Percentiles rank a stretch among this genome's conserved stretches.
Conservation (phyloP, 176 grass and related monocot species). For the Hyparrhenia diplandra region DNA sequence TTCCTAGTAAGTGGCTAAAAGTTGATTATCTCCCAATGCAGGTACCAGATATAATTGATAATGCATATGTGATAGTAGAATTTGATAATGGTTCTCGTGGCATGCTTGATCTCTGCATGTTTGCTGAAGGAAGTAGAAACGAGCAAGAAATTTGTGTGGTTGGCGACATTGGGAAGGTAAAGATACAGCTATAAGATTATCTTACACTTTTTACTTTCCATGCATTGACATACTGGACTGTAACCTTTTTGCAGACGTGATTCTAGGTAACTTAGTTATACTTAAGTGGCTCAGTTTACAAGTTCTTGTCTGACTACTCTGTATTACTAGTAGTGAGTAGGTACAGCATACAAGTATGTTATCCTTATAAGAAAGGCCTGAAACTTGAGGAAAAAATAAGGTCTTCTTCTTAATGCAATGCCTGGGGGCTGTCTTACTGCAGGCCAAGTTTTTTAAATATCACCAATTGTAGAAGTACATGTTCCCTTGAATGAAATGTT, state of each 20-base stretch:
- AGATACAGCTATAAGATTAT: background rate
- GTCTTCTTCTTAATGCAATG: too few species aligned
- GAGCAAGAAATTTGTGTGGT: slow-evolving; percentile 95
- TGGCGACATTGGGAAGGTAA: slow-evolving; percentile 85
- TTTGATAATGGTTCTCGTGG: slow-evolving; percentile 89
- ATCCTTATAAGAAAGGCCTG: too few species aligned
- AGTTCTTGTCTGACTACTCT: too few species aligned
- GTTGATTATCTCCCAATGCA: slow-evolving; percentile 17
- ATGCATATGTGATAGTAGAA: slow-evolving; percentile 89
- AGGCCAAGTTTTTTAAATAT: too few species aligned
- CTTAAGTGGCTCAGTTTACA: background rate
- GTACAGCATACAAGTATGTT: too few species aligned
- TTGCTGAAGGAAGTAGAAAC: slow-evolving; percentile 92
- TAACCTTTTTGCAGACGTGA: background rate
- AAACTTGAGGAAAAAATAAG: too few species aligned
- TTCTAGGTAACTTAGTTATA: background rate
- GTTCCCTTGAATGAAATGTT: too few species aligned
- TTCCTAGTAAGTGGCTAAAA: background rate
- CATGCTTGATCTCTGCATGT: slow-evolving; percentile 97
- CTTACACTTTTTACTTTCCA: too few species aligned
- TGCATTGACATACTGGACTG: background rate
- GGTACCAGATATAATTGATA: slow-evolving; percentile 95
- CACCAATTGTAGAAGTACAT: too few species aligned
- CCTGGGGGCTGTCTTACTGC: too few species aligned
- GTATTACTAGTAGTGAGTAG: too few species aligned